These are phyloP conservation scores for Sisymbrium irio DNA, from an alignment of 345 rosid genomes.

Conservation along the genomic window DNA sequence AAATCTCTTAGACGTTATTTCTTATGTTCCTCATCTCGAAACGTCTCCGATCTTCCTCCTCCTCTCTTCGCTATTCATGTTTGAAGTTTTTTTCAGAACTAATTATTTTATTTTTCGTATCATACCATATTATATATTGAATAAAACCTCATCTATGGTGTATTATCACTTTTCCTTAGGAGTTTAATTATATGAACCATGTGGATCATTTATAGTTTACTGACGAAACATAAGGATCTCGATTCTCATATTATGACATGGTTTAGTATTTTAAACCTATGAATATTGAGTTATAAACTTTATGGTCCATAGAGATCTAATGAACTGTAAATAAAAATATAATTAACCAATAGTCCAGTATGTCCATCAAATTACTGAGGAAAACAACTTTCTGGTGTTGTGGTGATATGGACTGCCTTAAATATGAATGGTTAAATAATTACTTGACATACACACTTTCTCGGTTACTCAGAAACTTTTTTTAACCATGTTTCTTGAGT, in stretches of 20 bases:
- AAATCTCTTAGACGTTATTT: slow-evolving; percentile 15
- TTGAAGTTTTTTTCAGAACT: neutral
- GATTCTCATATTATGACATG: neutral
- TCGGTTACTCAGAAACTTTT: neutral
- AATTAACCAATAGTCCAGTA: neutral
- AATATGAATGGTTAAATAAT: neutral
- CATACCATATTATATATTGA: neutral
- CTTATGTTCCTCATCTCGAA: slow-evolving; percentile 8
- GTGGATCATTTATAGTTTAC: neutral
- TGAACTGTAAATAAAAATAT: neutral
- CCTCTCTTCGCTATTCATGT: slow-evolving; percentile 21
- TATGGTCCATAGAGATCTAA: neutral
- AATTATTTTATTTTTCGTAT: neutral
- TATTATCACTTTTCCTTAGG: neutral
- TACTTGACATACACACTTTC: neutral
- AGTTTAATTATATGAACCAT: neutral
- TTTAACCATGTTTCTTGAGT: neutral
- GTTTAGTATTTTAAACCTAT: neutral
- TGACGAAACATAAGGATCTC: neutral
- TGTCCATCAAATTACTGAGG: neutral
- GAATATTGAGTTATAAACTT: neutral
- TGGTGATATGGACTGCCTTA: neutral
- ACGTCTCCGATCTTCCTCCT: neutral
- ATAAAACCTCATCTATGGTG: neutral
- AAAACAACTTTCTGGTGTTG: neutral